Percentiles rank a stretch among this genome's conserved stretches.
phyloP scores from a whole-genome alignment of 192 early-diverging fungal species.

The Umbelopsis vinacea region DNA sequence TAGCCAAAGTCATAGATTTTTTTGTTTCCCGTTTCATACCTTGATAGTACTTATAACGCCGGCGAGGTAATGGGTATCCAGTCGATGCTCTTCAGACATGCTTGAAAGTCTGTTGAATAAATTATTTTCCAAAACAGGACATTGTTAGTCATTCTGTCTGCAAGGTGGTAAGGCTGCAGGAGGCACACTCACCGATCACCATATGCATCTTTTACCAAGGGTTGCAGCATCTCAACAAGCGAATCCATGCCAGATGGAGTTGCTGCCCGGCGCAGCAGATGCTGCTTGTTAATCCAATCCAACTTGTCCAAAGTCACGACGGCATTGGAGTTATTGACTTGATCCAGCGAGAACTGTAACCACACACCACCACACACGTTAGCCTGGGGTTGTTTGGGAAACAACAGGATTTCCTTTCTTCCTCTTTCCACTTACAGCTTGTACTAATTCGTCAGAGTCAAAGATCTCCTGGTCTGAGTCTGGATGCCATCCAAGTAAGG shows the following conservation, averaged over 20 bases:
- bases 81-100: slow-evolving; percentile 2
- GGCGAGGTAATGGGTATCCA: slow-evolving; percentile 47
- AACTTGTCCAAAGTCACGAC: slow-evolving; percentile 72
- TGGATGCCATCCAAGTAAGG: slow-evolving; percentile 81
- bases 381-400: not conserved
- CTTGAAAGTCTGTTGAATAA: not conserved
- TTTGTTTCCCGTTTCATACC: too few relatives aligned
- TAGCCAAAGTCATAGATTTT: too few relatives aligned
- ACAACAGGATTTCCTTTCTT: too few relatives aligned
- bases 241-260: slow-evolving; percentile 45
- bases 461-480: slow-evolving; percentile 66
- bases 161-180: not conserved
- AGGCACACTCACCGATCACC: slow-evolving; percentile 28
- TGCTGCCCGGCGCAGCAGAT: slow-evolving; percentile 53
- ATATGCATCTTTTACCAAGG: slow-evolving; percentile 33
- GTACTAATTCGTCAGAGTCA: slow-evolving; percentile 60
- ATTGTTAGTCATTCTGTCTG: not conserved
- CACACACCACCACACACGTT: not conserved
- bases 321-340: slow-evolving; percentile 64
- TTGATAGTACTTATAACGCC: slow-evolving; percentile 53
- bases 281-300: slow-evolving; percentile 77
- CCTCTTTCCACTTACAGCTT: slow-evolving; percentile 45
- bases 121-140: not conserved
- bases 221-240: slow-evolving; percentile 45
- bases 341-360: slow-evolving; percentile 60